Base-by-base conservation (phyloP, 106 monocot genomes). In the Apostasia shenzhenica region DNA sequence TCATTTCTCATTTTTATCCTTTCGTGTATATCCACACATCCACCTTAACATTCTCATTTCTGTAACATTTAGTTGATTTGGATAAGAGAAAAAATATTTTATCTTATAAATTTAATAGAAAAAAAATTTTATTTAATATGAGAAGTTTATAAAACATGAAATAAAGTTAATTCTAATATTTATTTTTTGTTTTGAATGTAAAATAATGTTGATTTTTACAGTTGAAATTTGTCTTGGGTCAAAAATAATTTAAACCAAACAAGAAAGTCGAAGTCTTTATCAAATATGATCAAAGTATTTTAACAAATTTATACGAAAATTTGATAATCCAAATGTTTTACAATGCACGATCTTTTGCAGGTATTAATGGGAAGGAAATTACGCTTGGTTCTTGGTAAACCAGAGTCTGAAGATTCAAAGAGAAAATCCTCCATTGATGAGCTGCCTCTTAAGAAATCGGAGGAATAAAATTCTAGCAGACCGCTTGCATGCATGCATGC, bases 341-440 rank as follows among this genome's bases (percentile, higher is more conserved):
- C 4, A 6, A 52, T 10, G 7, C 52, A 39, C 39, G 38, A 67
- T 67, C 6, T 75, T 51, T 50, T 70, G 55, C 77, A 90, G 89
- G 67, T 43, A 68, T 72, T 90, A 68, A 71, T 88, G 83, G 92
- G 92, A 75, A 88, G 88, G 68, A 48, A 59, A 53, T 60, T 93
- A 9, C 61, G 74, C 9, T 48, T 93, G 69, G 74, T 76, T 14
- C 54, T 88, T 63, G 64, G 82, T 3, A 79, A 82, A 59, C 8
- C 48, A 38, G 63, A 68, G 55, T 26, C 56, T 2, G 75, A 48
- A 6, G 46, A 13, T 47, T n/a, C 43, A 41, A 74, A 68, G 54
- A 10, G 14, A 7, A 41, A 56, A 56, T 41, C 63, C 11, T 11
- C 37, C 43, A 63, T 54, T n/a, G 45, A 1, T 71, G 60, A 41